Percentiles rank a stretch among this genome's conserved stretches.
Conservation (phyloP, 768 basidiomycete species). For the Psilocybe sp. region DNA sequence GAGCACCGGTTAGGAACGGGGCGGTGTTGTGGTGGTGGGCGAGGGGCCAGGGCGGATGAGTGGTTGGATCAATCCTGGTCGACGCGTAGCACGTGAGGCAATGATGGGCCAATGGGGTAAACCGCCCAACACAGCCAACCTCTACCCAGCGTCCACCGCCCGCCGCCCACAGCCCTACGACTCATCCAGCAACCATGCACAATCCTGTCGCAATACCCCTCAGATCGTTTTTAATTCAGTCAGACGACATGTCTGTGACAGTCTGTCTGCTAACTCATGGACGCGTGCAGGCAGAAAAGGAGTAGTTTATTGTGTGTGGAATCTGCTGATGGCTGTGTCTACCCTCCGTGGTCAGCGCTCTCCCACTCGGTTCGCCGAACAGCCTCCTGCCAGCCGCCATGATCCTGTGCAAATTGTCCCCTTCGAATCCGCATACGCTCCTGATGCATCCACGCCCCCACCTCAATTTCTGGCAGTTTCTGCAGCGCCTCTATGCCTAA, state of each 20-base stretch:
- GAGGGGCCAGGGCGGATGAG: neutral
- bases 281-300: too few relatives aligned
- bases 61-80: slow-evolving; percentile 5
- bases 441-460: neutral
- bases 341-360: too few relatives aligned
- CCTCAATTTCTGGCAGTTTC: neutral
- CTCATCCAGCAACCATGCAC: neutral
- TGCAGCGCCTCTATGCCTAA: neutral
- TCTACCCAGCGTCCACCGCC: neutral
- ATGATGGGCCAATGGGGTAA: slow-evolving; percentile 3
- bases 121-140: slow-evolving; percentile 10
- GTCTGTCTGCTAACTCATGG: too few relatives aligned
- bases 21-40: slow-evolving; percentile 6
- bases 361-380: too few relatives aligned
- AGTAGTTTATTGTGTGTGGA: too few relatives aligned
- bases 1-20: slow-evolving; percentile 46
- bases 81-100: slow-evolving; percentile 12
- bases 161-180: neutral
- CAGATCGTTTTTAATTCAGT: too few relatives aligned
- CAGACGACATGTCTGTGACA: too few relatives aligned
- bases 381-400: too few relatives aligned
- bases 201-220: neutral
- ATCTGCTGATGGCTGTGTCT: too few relatives aligned
- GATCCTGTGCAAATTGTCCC: too few relatives aligned
- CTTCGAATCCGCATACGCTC: too few relatives aligned